Evolutionary conservation across 495 filamentous ascomycete genomes (phyloP), one percentile per base, ranked within the genome.

Genomic region (Umbilicaria muhlenbergii): DNA sequence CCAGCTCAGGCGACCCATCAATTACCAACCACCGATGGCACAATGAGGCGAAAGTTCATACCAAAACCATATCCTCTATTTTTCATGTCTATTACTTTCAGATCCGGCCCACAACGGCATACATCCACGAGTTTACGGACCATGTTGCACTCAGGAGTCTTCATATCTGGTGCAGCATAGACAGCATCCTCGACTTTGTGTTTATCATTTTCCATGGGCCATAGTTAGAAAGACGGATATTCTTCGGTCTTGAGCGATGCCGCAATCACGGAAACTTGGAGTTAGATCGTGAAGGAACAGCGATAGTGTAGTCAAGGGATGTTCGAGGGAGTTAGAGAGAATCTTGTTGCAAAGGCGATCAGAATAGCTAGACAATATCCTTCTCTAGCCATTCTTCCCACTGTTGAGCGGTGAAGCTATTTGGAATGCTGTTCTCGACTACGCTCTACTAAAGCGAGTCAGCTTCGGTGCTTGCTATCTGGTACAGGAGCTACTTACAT

Each of bases 301-400:
- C 24, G 6, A 28, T 28, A 28, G 6, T 28, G 24, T 10, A 28
- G 6, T 5, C 24, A 10, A 28, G 24, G 24, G 24, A 28, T 28
- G 24, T 28, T 28, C 24, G 24, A 28, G 2, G 24, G 24, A 28
- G 24, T 28, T 28, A 7, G 24, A 28, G 24, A 6, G 8, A 28
- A 28, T 28, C 6, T 0, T 28, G 24, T 28, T 28, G 5, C 8
- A 6, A 28, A 28, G 24, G 5, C 24, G 24, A 28, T 28, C 24
- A 28, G 24, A 50, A 42, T 67, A 28, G 24, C 24, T 63, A 91
- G 49, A 63, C 68, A 47, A 86, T 62, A 58, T 81, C 89, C 66
- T 83, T 81, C 51, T 67, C 69, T 58, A 94, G 58, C 83, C 83
- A 96, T 59, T 85, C 75, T 52, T 73, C 67, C 88, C 87, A 98